These are phyloP conservation scores for Trichoderma reesei DNA, from an alignment of 495 filamentous ascomycete genomes.

Conservation along the genomic window DNA sequence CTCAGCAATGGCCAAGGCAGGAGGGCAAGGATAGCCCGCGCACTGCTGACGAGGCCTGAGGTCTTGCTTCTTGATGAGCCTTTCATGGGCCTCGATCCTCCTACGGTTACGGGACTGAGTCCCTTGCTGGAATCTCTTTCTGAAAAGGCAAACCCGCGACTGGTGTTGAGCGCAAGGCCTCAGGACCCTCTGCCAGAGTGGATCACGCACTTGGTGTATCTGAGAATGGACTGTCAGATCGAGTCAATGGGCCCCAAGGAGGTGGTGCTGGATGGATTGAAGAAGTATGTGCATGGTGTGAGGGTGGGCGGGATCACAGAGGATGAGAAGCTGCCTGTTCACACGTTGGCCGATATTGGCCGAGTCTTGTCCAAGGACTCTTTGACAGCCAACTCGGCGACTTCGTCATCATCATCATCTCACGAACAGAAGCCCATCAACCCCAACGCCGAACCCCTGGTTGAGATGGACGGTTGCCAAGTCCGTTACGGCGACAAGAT, in stretches of 20 bases:
- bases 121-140: constrained; percentile 57
- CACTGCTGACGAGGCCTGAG: constrained; percentile 67
- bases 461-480: constrained; percentile 76
- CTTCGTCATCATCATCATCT: not conserved
- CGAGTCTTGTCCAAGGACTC: constrained; percentile 28
- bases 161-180: constrained; percentile 69
- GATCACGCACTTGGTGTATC: constrained; percentile 70
- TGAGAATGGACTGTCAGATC: constrained; percentile 52
- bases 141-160: constrained; percentile 50
- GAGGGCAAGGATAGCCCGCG: constrained; percentile 77
- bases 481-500: constrained; percentile 71
- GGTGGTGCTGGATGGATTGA: constrained; percentile 39
- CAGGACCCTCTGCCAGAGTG: constrained; percentile 82
- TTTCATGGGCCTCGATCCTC: constrained; percentile 93
- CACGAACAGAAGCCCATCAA: constrained; percentile 2
- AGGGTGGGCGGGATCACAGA: constrained; percentile 25
- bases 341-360: constrained; percentile 42
- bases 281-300: constrained; percentile 30
- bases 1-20: constrained; percentile 89
- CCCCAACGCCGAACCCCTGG: constrained; percentile 45
- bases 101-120: constrained; percentile 59
- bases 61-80: constrained; percentile 85
- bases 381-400: not conserved
- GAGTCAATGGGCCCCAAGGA: constrained; percentile 46
- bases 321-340: constrained; percentile 31